These are phyloP conservation scores for Parastagonospora nodorum DNA, from an alignment of 2,329 filamentous ascomycete species.

Conservation along the genomic window DNA sequence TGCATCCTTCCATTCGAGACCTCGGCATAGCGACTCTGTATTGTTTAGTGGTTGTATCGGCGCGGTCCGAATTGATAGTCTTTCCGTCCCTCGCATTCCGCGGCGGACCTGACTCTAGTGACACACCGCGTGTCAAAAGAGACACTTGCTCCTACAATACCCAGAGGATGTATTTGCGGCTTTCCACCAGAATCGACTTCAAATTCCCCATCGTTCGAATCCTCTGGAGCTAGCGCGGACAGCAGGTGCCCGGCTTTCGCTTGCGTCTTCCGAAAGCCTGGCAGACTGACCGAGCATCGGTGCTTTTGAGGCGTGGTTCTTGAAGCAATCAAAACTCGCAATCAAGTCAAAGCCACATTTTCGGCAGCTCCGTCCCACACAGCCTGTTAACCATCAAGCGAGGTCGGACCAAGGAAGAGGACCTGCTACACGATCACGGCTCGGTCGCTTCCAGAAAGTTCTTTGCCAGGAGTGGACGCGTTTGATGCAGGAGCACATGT, in stretches of 20 bases:
- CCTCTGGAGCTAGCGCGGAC: background rate
- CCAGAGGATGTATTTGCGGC: background rate
- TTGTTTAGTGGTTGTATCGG: conserved; percentile 1
- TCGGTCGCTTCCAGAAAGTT: conserved; percentile 11
- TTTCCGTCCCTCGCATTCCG: background rate
- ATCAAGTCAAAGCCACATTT: conserved; percentile 9
- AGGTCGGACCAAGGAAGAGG: background rate
- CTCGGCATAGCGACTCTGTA: background rate
- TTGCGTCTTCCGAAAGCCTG: conserved; percentile 13
- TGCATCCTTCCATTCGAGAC: conserved; percentile 3
- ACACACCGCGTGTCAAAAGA: background rate
- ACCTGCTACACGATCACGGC: background rate
- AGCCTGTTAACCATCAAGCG: background rate
- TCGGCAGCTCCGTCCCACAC: background rate
- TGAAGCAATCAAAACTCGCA: conserved; percentile 6
- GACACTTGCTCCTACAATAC: background rate
- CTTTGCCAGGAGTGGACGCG: background rate
- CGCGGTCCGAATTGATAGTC: conserved; percentile 5
- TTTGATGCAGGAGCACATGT: background rate
- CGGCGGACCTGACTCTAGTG: background rate
- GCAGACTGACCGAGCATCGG: background rate
- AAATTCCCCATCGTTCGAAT: background rate
- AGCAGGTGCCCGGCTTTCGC: conserved; percentile 3
- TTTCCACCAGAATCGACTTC: background rate
- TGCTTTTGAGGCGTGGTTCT: background rate